Conservation (phyloP, 331 rosid species). For the Cucumis variabilis region DNA sequence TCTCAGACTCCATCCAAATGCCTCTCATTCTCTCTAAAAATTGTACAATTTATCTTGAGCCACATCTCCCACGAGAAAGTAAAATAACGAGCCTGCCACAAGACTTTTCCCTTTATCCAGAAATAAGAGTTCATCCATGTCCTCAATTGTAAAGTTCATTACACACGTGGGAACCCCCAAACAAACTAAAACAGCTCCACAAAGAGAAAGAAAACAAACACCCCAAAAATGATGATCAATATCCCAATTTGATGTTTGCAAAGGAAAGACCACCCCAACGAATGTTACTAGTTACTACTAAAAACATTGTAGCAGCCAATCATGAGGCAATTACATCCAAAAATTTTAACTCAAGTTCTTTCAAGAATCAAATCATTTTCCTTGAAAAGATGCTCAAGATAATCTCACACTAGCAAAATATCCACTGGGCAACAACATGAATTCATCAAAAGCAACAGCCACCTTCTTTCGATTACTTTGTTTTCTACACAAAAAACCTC, state of each 20-base stretch:
- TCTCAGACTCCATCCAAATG: no score
- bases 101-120: no score
- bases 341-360: neutral
- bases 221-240: neutral
- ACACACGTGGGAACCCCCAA: neutral
- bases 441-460: neutral
- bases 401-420: neutral
- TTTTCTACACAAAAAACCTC: neutral
- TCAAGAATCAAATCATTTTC: neutral
- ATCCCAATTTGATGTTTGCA: neutral
- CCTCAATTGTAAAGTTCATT: neutral
- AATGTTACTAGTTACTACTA: neutral
- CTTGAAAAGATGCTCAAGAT: neutral
- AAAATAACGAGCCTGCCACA: no score
- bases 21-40: no score
- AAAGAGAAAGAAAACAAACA: neutral
- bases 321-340: neutral
- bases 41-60: no score
- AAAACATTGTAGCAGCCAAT: neutral
- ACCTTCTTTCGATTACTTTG: neutral
- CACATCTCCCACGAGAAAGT: no score
- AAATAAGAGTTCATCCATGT: no score
- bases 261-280: neutral
- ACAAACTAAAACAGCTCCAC: neutral
- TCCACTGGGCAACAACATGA: neutral